phyloP scores from a whole-genome alignment of 495 filamentous ascomycete genomes.

The Glutinoglossum americanum region DNA sequence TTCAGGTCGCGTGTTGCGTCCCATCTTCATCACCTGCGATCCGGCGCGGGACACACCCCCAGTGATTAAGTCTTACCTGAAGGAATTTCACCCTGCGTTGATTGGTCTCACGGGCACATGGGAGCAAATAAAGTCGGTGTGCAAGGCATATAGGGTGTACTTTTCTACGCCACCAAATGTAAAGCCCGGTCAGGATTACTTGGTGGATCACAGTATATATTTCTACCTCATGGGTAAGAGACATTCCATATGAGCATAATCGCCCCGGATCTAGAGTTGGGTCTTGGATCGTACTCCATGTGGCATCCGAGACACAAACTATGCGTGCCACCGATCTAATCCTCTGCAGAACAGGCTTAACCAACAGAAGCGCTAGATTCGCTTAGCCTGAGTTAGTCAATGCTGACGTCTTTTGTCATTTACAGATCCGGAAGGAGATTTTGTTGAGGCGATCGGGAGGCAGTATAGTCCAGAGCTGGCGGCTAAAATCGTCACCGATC shows the following conservation, averaged over 20 bases:
- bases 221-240: constrained; percentile 86
- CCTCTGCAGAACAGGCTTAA: no score
- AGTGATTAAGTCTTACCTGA: constrained; percentile 63
- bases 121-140: constrained; percentile 74
- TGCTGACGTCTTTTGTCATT: neutral
- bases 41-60: constrained; percentile 74
- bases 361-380: neutral
- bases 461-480: constrained; percentile 80
- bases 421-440: constrained; percentile 84
- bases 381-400: neutral
- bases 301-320: no score
- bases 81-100: constrained; percentile 79
- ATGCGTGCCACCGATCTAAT: no score
- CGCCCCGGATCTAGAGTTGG: constrained; percentile 3
- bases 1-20: constrained; percentile 31
- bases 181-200: constrained; percentile 81
- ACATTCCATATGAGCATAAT: neutral
- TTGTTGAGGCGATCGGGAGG: constrained; percentile 87
- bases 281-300: no score
- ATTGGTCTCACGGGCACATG: constrained; percentile 83
- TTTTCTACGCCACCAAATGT: constrained; percentile 81
- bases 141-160: constrained; percentile 90
- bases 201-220: constrained; percentile 98
- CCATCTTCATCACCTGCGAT: constrained; percentile 90
- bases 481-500: constrained; percentile 61